Conservation (phyloP, 352 stramenopile genomes). For the Globisporangium alternatum region DNA sequence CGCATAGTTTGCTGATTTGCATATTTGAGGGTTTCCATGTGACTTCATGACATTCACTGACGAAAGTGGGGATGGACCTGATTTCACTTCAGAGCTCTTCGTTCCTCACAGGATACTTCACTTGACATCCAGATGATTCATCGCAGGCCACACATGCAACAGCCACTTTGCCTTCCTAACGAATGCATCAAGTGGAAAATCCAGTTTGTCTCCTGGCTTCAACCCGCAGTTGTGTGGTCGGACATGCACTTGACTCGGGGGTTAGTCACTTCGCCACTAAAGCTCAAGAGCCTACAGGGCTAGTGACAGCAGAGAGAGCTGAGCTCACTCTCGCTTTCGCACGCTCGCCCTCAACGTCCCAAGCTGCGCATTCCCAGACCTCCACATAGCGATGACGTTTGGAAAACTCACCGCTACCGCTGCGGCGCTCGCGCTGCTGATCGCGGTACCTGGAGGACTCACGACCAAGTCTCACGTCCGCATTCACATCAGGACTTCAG, state of each 20-base stretch:
- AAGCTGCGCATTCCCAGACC: no score
- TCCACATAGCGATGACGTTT: not conserved
- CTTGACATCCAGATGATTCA: not conserved
- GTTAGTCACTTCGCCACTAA: no score
- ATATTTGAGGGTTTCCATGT: not conserved
- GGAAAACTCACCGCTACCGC: not conserved
- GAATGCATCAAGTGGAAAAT: not conserved
- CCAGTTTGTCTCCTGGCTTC: not conserved
- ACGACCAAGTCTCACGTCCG: not conserved
- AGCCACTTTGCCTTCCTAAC: not conserved
- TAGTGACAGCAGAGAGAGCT: no score
- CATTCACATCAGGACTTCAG: constrained; percentile 4
- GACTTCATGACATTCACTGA: no score
- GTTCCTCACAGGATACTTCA: not conserved
- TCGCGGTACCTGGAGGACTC: not conserved
- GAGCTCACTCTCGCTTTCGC: not conserved
- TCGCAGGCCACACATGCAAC: not conserved
- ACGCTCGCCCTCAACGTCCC: not conserved
- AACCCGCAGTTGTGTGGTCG: not conserved
- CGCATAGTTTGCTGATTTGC: not conserved
- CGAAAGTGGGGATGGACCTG: not conserved
- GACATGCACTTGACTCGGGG: no score
- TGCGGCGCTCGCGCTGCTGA: not conserved
- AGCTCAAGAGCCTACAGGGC: not conserved
- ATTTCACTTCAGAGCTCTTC: not conserved